Evolutionary conservation across 306 rosid genomes (phyloP).

Genomic region (Acmispon strigosus): DNA sequence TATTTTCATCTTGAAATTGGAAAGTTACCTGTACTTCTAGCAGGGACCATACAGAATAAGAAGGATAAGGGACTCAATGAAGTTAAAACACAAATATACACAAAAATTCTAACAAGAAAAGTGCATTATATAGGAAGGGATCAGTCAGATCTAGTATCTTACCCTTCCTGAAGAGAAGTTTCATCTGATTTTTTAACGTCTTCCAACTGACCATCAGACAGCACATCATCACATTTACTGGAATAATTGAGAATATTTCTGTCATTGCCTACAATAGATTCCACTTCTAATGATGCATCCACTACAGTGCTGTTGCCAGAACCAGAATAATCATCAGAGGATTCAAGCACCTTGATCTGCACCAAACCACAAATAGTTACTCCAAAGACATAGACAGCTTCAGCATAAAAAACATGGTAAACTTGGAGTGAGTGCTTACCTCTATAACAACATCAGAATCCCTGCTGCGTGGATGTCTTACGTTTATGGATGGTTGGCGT

Average conservation of each 20-base stretch:
- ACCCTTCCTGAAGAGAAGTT: slow-evolving; percentile 32
- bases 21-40: slow-evolving; percentile 1
- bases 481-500: slow-evolving; percentile 58
- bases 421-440: slow-evolving; percentile 34
- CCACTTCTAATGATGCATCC: slow-evolving; percentile 31
- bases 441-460: slow-evolving; percentile 69
- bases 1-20: neutral
- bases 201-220: slow-evolving; percentile 33
- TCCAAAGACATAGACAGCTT: slow-evolving; percentile 5
- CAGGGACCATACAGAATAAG: neutral
- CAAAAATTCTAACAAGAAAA: slow-evolving; percentile 1
- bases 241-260: slow-evolving; percentile 16
- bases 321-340: slow-evolving; percentile 34
- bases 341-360: slow-evolving; percentile 52
- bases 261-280: slow-evolving; percentile 20
- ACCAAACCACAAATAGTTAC: slow-evolving; percentile 30
- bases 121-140: neutral
- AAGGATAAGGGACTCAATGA: neutral
- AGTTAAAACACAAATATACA: neutral
- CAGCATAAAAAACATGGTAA: slow-evolving; percentile 11
- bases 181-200: slow-evolving; percentile 27
- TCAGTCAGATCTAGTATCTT: neutral
- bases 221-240: slow-evolving; percentile 21
- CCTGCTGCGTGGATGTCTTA: slow-evolving; percentile 40
- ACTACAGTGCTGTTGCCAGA: slow-evolving; percentile 25